phyloP scores from a whole-genome alignment of 805 yeast genomes.

The Spathaspora sp. region DNA sequence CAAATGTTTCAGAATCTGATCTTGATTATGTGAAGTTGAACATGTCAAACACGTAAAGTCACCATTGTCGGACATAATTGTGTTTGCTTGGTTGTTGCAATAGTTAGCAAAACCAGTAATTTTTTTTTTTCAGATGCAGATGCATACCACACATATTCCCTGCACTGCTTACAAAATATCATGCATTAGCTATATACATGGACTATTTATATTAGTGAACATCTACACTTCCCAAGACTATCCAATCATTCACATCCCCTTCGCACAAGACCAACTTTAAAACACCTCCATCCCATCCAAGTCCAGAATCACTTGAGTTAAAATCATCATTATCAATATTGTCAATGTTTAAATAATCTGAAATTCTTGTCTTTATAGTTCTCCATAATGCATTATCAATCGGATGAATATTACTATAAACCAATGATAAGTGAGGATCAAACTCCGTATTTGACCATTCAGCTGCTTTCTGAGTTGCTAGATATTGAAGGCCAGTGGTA shows the following conservation, averaged over 20 bases:
- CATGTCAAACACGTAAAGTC: conserved; percentile 45
- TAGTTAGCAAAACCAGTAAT: neutral
- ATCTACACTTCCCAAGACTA: conserved; percentile 53
- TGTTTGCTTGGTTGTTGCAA: neutral
- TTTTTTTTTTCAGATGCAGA: neutral
- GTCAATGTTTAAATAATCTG: conserved; percentile 57
- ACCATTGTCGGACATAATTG: neutral
- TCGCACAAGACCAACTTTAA: conserved; percentile 64
- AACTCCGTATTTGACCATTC: conserved; percentile 55
- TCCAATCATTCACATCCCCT: conserved; percentile 72
- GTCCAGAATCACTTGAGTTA: conserved; percentile 19
- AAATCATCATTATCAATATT: conserved; percentile 35
- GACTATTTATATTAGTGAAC: conserved; percentile 21
- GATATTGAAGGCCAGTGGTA: conserved; percentile 16
- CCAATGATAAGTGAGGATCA: conserved; percentile 71
- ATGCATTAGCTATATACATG: neutral
- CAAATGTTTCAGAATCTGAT: conserved; percentile 50
- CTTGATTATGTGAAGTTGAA: conserved; percentile 24
- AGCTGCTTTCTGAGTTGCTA: conserved; percentile 47
- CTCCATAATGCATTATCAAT: conserved; percentile 63
- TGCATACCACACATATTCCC: neutral
- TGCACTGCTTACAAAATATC: neutral
- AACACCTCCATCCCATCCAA: conserved; percentile 69
- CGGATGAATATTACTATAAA: conserved; percentile 62
- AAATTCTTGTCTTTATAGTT: conserved; percentile 61